Conservation (phyloP, 768 basidiomycete species). For the Infundibulicybe gibba region DNA sequence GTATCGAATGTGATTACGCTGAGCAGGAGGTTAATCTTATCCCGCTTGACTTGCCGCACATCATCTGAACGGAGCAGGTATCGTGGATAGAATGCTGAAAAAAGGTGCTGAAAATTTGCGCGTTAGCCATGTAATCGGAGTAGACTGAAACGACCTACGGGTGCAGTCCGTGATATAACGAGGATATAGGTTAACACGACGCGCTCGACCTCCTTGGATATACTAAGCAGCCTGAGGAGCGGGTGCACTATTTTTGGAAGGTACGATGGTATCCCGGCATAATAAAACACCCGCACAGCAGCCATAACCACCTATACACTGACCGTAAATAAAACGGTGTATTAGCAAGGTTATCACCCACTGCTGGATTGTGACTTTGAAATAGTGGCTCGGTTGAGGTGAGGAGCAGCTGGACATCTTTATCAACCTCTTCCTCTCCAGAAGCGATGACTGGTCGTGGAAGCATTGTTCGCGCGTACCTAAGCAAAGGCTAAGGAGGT, state of each 20-base stretch:
- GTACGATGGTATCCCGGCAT: slow-evolving; percentile 58
- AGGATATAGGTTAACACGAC: slow-evolving; percentile 71
- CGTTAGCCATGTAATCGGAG: slow-evolving; percentile 1
- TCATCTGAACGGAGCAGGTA: slow-evolving; percentile 76
- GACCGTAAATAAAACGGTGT: background rate
- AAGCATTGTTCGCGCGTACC: slow-evolving; percentile 86
- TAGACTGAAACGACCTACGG: slow-evolving; percentile 44
- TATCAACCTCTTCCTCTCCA: slow-evolving; percentile 59
- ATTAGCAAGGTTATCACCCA: slow-evolving; percentile 29
- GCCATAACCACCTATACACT: slow-evolving; percentile 71
- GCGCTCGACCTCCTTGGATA: slow-evolving; percentile 70
- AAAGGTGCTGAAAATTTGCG: slow-evolving; percentile 44
- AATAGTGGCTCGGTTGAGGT: slow-evolving; percentile 73
- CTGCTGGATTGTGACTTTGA: slow-evolving; percentile 85
- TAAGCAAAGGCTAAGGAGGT: slow-evolving; percentile 70
- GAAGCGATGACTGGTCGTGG: slow-evolving; percentile 46
- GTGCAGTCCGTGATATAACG: slow-evolving; percentile 56
- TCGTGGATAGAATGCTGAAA: slow-evolving; percentile 56
- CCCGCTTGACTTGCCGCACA: slow-evolving; percentile 57
- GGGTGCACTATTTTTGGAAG: slow-evolving; percentile 62
- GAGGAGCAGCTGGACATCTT: slow-evolving; percentile 74
- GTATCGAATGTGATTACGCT: slow-evolving; percentile 63
- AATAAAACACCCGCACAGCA: slow-evolving; percentile 69
- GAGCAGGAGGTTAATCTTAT: slow-evolving; percentile 76
- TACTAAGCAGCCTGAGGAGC: slow-evolving; percentile 67